Evolutionary conservation across 441 rosid genomes (phyloP).

Genomic region (Jatropha podagrica): DNA sequence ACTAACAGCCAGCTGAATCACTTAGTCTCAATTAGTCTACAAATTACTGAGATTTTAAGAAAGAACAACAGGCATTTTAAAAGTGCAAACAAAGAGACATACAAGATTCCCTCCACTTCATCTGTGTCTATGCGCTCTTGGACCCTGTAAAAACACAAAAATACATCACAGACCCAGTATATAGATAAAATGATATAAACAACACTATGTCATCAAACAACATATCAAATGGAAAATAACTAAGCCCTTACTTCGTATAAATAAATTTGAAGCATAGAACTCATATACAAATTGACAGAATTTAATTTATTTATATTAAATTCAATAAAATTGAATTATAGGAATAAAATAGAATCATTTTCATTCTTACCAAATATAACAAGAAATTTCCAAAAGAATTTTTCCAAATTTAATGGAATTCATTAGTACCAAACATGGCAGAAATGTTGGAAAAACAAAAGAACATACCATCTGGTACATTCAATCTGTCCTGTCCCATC

Average conservation of each 20-base stretch:
- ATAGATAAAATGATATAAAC: background rate
- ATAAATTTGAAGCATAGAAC: too few species aligned
- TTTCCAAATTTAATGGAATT: too few species aligned
- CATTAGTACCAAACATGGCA: background rate
- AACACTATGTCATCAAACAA: background rate
- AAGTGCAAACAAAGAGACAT: slow-evolving; percentile 21
- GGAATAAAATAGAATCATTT: too few species aligned
- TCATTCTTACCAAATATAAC: too few species aligned
- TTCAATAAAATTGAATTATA: too few species aligned
- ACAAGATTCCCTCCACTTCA: slow-evolving; percentile 72
- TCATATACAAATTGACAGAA: too few species aligned
- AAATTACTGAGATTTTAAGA: slow-evolving; percentile 5
- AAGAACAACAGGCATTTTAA: background rate
- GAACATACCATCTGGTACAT: slow-evolving; percentile 69
- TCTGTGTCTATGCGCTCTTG: slow-evolving; percentile 77
- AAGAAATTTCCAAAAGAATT: too few species aligned
- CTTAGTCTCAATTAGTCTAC: background rate
- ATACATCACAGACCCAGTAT: slow-evolving; percentile 13
- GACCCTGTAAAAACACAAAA: slow-evolving; percentile 53
- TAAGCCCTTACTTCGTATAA: too few species aligned
- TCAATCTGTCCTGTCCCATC: slow-evolving; percentile 91
- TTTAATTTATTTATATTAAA: too few species aligned
- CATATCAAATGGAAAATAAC: background rate
- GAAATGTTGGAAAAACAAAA: background rate
- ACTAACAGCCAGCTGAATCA: background rate